Evolutionary conservation across 768 basidiomycete species (phyloP).

Genomic region (Hydnomerulius pinastri): DNA sequence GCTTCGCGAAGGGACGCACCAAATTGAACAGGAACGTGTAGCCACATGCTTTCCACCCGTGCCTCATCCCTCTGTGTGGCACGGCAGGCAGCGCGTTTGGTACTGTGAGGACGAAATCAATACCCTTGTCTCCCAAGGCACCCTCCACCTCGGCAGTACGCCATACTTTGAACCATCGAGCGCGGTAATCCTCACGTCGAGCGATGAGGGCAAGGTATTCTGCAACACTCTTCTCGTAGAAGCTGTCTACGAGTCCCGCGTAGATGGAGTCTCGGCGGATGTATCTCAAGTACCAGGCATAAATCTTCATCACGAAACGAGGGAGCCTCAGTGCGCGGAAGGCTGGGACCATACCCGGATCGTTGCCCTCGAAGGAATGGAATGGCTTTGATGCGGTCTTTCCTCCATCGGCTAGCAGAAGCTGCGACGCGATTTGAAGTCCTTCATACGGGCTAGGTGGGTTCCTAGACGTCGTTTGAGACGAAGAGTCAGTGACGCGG

Average conservation of each 20-base stretch:
- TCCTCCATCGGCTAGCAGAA: constrained; percentile 54
- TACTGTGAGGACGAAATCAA: constrained; percentile 66
- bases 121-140: constrained; percentile 37
- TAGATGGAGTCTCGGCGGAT: constrained; percentile 53
- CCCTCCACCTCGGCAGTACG: constrained; percentile 25
- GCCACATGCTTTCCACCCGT: constrained; percentile 58
- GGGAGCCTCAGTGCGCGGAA: constrained; percentile 48
- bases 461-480: too few relatives aligned
- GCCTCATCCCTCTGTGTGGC: constrained; percentile 51
- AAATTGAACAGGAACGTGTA: constrained; percentile 72
- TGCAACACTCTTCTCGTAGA: constrained; percentile 47
- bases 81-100: constrained; percentile 64
- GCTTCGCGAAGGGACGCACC: constrained; percentile 36
- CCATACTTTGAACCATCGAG: constrained; percentile 40
- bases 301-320: constrained; percentile 45
- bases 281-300: constrained; percentile 52
- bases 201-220: constrained; percentile 54
- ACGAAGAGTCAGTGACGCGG: not conserved
- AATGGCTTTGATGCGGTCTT: constrained; percentile 38
- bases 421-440: constrained; percentile 51
- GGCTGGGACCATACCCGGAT: constrained; percentile 45
- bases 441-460: constrained; percentile 54
- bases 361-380: constrained; percentile 45
- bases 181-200: constrained; percentile 45
- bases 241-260: constrained; percentile 53